Conservation (phyloP, 2,329 filamentous ascomycete genomes). For the Trichocomaceae sp. region DNA sequence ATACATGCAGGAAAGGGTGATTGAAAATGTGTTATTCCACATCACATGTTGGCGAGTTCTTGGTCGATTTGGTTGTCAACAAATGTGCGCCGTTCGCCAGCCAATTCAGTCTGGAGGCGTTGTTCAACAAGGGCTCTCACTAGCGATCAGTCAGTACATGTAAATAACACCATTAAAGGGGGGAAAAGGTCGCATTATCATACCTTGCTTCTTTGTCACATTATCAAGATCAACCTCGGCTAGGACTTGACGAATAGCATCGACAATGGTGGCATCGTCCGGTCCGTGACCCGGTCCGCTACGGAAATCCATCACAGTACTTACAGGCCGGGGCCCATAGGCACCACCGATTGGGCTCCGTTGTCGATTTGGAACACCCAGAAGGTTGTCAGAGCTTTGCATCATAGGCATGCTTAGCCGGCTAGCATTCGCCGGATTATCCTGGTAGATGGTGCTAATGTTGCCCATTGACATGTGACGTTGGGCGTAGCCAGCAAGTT, state of each 20-base stretch:
- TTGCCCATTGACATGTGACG: conserved; percentile 57
- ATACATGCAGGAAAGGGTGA: background rate
- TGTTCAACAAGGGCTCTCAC: conserved; percentile 86
- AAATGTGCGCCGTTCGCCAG: conserved; percentile 78
- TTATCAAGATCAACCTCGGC: conserved; percentile 86
- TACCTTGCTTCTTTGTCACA: conserved; percentile 94
- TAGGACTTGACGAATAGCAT: conserved; percentile 76
- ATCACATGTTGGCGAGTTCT: conserved; percentile 86
- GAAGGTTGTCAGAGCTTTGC: conserved; percentile 41
- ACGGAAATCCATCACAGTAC: conserved; percentile 54
- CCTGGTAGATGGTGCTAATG: conserved; percentile 40
- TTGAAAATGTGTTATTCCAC: background rate
- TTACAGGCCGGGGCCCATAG: conserved; percentile 44
- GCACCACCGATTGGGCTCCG: conserved; percentile 46
- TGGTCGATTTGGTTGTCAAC: conserved; percentile 89
- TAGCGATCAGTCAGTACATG: conserved; percentile 15
- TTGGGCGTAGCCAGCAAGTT: conserved; percentile 33
- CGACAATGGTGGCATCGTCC: conserved; percentile 71
- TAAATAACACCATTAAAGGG: background rate
- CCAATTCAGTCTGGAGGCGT: conserved; percentile 79
- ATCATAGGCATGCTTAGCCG: conserved; percentile 37
- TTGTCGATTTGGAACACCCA: conserved; percentile 29
- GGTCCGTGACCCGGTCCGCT: conserved; percentile 53
- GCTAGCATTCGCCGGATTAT: conserved; percentile 37
- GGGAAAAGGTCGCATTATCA: conserved; percentile 18